Evolutionary conservation across 2,329 filamentous ascomycete genomes (phyloP), one percentile per base, ranked within the genome.

Genomic region (Pseudopyrenochaeta lycopersici): DNA sequence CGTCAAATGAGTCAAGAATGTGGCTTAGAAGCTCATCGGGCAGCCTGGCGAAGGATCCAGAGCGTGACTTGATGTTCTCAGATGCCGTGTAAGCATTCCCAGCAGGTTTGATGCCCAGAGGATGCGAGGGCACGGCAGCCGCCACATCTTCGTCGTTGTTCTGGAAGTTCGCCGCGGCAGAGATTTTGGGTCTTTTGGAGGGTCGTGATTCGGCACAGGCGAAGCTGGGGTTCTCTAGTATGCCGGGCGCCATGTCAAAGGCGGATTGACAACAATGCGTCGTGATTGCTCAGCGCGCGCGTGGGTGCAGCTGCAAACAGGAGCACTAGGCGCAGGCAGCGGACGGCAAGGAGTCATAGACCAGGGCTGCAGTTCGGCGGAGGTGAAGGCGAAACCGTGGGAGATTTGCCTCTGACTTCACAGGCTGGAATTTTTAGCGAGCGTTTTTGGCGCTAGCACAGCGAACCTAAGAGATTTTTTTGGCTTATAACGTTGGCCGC

Each of bases 21-120:
- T 89, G 81, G 62, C 88, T 82, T 44, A 97, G 79, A 62, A 95
- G 77, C 76, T 97, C 92, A 75, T 98, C 94, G 3, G 93, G 90
- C 47, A 97, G 78, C 33, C 76, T 72, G 52, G 83, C 83, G 71
- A 96, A 89, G 4, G 71, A 70, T 14, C 92, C 93, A 56, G 87
- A 84, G 33, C 80, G 82, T 43, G 80, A 75, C 54, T 91, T 90
- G 42, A 92, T 84, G 77, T 90, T 90, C 49, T 81, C 81, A 2
- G 80, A 81, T 11, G 85, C 81, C 17, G 87, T 86, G 38, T 94
- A 84, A 43, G 88, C 88, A 79, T 99, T 98, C 32, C 94, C 95
- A 56, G 90, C 84, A 1, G 95, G 94, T 71, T 92, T 95, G 60
- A 98, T 83, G 29, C 90, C 90, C 41, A 97, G 80, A 32, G 92